Evolutionary conservation across 805 yeast species (phyloP), one percentile per base, ranked within the genome.

Genomic region (Candida mattraensis): DNA sequence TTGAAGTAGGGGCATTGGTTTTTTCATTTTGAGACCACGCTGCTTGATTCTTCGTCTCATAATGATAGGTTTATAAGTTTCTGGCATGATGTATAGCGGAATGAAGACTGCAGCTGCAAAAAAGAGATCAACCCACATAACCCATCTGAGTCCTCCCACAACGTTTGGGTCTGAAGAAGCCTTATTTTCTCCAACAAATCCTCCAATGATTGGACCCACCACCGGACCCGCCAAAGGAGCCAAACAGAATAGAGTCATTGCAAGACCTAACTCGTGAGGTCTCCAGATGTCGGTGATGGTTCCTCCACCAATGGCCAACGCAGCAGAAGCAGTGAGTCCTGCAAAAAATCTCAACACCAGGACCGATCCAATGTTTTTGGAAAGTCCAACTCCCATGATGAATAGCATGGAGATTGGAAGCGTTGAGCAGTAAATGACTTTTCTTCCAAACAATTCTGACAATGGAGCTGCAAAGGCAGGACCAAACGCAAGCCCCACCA

Each of bases 211-310:
- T 5, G 89, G 89, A 32, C 88, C 87, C 27, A 81, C 58, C 24
- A 80, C 82, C 2, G 94, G 95, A 35, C 95, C 95, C 54, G 80
- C 68, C 47, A 86, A 80, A 15, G 93, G 88, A 9, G 88, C 84
- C 37, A 83, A 60, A 57, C 89, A 80, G 63, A 83, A 85, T n/a
- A 79, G 60, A 3, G 84, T 75, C 80, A 84, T 75, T n/a, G 94
- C 88, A 4, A 80, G 48, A 11, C 87, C 83, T 53, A 79, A 62
- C 54, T 78, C 77, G 26, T 74, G 72, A 21, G 80, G 76, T 14
- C 69, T 72, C 80, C 89, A 87, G 30, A 87, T 61, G 61, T 87
- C 96, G 36, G 80, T 66, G 43, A 87, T 76, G 5, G 93, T 80
- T 45, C 95, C 96, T 35, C 89, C 87, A 9, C 87, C 91, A 46